These are phyloP conservation scores for Misopates orontium DNA, from an alignment of 257 asterid species.

Conservation along the genomic window DNA sequence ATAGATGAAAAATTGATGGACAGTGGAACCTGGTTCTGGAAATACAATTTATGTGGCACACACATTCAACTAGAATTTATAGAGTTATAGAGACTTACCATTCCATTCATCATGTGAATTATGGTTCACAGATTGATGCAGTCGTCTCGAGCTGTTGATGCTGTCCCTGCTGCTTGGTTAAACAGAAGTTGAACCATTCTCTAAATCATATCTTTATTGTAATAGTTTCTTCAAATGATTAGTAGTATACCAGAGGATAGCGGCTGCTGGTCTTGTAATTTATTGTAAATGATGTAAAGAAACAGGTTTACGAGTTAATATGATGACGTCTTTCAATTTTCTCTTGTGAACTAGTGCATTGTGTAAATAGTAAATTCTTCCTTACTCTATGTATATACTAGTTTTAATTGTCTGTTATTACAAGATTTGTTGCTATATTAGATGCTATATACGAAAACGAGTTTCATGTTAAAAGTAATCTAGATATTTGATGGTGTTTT, in stretches of 20 bases:
- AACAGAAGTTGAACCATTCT: slow-evolving; percentile 21
- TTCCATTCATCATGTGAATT: slow-evolving; percentile 21
- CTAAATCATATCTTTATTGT: background rate
- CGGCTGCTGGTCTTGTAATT: slow-evolving; percentile 5
- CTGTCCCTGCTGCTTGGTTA: slow-evolving; percentile 11
- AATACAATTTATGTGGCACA: slow-evolving; percentile 57
- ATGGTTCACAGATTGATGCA: slow-evolving; percentile 18
- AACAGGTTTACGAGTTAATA: background rate
- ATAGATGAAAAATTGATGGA: slow-evolving; percentile 68
- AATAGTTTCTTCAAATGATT: background rate
- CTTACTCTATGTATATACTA: background rate
- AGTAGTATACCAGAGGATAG: background rate
- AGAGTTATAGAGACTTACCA: slow-evolving; percentile 43
- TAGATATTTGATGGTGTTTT: no score
- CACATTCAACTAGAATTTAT: slow-evolving; percentile 70
- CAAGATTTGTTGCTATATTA: no score
- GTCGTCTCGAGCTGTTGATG: background rate
- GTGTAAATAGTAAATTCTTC: background rate
- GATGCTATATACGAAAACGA: no score
- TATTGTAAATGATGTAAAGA: slow-evolving; percentile 18
- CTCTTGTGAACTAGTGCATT: background rate
- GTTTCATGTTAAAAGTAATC: no score
- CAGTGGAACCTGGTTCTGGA: slow-evolving; percentile 95
- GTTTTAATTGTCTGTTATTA: background rate
- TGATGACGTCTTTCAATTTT: background rate